Conservation (phyloP, 495 filamentous ascomycete genomes). For the Podospora pseudocomata region DNA sequence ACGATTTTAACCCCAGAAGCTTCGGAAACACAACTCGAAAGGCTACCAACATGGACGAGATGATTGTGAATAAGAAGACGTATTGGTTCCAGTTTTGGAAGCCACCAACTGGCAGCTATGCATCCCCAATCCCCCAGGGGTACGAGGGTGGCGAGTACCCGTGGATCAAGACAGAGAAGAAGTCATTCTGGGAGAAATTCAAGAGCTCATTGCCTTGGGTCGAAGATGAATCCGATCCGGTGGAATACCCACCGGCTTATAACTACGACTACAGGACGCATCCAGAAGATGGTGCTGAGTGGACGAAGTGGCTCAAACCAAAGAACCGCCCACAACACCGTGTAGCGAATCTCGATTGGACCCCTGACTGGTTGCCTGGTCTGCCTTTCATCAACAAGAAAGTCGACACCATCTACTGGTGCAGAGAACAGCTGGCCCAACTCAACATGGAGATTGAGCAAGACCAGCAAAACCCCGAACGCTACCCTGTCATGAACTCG, state of each 20-base stretch:
- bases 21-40: slow-evolving; percentile 46
- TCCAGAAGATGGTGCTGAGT: slow-evolving; percentile 67
- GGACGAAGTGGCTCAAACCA: slow-evolving; percentile 76
- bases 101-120: slow-evolving; percentile 49
- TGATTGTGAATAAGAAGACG: slow-evolving; percentile 39
- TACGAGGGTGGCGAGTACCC: slow-evolving; percentile 40
- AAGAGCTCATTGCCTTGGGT: slow-evolving; percentile 42
- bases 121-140: slow-evolving; percentile 51
- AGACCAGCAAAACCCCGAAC: slow-evolving; percentile 82
- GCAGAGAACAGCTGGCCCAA: slow-evolving; percentile 80
- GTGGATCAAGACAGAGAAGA: slow-evolving; percentile 41
- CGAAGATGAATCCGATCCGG: slow-evolving; percentile 31
- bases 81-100: slow-evolving; percentile 56
- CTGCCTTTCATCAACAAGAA: slow-evolving; percentile 81
- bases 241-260: slow-evolving; percentile 68
- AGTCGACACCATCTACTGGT: slow-evolving; percentile 92
- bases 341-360: slow-evolving; percentile 70
- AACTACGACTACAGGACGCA: slow-evolving; percentile 61
- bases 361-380: slow-evolving; percentile 68
- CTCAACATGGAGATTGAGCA: slow-evolving; percentile 90
- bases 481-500: slow-evolving; percentile 92
- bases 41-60: slow-evolving; percentile 41
- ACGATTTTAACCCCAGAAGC: slow-evolving; percentile 27
- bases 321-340: slow-evolving; percentile 85
- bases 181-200: slow-evolving; percentile 43